phyloP scores from a whole-genome alignment of 768 basidiomycete species.

The Podaxis sp. region DNA sequence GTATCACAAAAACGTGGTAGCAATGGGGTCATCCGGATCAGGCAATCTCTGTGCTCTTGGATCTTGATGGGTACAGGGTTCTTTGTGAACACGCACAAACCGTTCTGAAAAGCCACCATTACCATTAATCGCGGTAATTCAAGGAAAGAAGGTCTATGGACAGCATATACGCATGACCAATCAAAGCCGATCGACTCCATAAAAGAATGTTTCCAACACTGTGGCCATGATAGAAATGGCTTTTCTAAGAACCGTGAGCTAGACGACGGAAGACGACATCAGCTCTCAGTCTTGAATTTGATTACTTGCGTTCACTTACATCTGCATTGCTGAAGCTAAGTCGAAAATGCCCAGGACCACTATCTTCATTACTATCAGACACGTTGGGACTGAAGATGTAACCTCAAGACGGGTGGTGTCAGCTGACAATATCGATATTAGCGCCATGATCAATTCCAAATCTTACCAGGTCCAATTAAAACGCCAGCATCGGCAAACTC shows the following conservation, averaged over 20 bases:
- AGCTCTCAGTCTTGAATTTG: neutral
- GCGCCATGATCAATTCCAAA: neutral
- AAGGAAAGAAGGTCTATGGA: neutral
- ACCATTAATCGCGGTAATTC: neutral
- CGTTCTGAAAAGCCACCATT: conserved; percentile 2
- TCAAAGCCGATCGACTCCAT: neutral
- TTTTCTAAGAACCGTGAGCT: conserved; percentile 44
- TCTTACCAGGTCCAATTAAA: conserved; percentile 61
- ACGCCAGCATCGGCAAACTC: conserved; percentile 61
- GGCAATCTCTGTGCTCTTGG: neutral
- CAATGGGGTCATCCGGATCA: conserved; percentile 10
- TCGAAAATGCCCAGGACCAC: conserved; percentile 51
- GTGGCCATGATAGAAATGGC: conserved; percentile 45
- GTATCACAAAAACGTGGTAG: conserved; percentile 15
- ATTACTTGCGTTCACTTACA: conserved; percentile 32
- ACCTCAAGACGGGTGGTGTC: conserved; percentile 23
- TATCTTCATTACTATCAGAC: conserved; percentile 25
- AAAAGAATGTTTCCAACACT: conserved; percentile 41
- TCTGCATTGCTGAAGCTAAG: conserved; percentile 55
- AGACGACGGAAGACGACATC: neutral
- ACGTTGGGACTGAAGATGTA: conserved; percentile 37
- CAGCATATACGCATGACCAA: neutral
- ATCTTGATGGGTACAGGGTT: conserved; percentile 15
- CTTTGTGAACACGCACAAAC: conserved; percentile 2
- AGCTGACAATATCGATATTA: conserved; percentile 5